Evolutionary conservation across 163 green algal species (phyloP).

Genomic region (Scenedesmus sp.): DNA sequence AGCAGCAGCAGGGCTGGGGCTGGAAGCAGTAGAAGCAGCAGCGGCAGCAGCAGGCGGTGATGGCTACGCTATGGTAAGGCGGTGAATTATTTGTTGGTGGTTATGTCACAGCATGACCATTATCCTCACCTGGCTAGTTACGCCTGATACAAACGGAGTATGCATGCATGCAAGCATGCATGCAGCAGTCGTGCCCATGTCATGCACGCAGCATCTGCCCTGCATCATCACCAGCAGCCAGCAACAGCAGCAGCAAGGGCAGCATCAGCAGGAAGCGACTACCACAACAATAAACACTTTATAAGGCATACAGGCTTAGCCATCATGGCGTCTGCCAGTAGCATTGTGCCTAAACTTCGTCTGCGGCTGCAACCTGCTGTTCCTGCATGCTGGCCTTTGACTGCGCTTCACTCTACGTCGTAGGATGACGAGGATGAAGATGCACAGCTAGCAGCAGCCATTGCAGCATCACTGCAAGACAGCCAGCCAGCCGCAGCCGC

Average conservation of each 20-base stretch:
- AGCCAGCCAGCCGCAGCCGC: conserved; percentile 18
- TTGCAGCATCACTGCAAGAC: conserved; percentile 45
- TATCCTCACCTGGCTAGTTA: neutral
- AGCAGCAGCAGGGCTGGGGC: conserved; percentile 14
- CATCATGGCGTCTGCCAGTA: neutral
- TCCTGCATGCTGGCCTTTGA: neutral
- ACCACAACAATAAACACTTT: too few species aligned
- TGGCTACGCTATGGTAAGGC: neutral
- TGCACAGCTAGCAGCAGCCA: conserved; percentile 46
- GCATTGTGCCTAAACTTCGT: too few species aligned
- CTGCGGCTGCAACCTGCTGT: neutral
- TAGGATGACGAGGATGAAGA: conserved; percentile 34
- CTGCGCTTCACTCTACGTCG: neutral
- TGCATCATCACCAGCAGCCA: conserved; percentile 21
- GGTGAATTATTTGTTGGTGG: neutral
- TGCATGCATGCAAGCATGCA: neutral
- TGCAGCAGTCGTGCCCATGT: neutral
- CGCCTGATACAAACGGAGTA: neutral
- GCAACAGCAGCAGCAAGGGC: neutral
- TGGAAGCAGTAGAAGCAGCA: neutral
- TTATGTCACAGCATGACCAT: neutral
- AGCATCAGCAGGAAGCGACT: neutral
- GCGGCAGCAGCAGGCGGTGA: neutral
- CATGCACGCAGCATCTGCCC: neutral
- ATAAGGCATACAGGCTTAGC: too few species aligned